phyloP scores from a whole-genome alignment of 345 rosid species.

The Syzygium aromaticum region DNA sequence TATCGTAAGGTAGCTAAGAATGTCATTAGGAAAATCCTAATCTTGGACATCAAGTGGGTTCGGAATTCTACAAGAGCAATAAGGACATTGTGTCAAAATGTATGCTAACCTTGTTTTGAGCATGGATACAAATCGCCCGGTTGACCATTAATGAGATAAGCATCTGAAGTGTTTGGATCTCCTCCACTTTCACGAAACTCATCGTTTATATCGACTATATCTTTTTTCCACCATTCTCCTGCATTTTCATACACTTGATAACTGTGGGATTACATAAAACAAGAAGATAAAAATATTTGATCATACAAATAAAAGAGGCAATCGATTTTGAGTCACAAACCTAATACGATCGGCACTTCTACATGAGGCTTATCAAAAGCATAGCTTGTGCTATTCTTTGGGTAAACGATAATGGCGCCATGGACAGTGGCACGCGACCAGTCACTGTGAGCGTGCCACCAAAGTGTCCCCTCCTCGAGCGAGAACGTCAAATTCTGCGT shows the following conservation, averaged over 20 bases:
- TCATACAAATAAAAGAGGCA: background rate
- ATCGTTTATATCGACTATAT: constrained; percentile 3
- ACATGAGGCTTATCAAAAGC: constrained; percentile 18
- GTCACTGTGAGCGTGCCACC: constrained; percentile 27
- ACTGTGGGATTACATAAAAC: background rate
- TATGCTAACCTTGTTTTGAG: constrained; percentile 5
- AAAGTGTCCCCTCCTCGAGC: constrained; percentile 16
- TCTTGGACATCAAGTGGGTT: background rate
- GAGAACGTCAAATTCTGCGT: constrained; percentile 12
- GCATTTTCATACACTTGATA: background rate
- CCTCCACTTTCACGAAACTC: constrained; percentile 8
- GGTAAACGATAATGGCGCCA: constrained; percentile 25
- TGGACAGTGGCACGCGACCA: constrained; percentile 20
- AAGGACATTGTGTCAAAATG: background rate
- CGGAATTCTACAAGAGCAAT: background rate
- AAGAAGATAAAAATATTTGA: too few species aligned
- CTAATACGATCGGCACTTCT: constrained; percentile 19
- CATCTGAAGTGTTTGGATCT: constrained; percentile 19
- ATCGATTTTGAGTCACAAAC: background rate
- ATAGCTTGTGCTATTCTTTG: constrained; percentile 5
- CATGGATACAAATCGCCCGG: constrained; percentile 35
- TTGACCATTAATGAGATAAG: constrained; percentile 32
- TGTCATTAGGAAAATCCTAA: background rate
- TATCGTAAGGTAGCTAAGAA: background rate
- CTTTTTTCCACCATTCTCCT: constrained; percentile 36